Evolutionary conservation across 257 asterid genomes (phyloP).

Genomic region (Scutellaria barbata): DNA sequence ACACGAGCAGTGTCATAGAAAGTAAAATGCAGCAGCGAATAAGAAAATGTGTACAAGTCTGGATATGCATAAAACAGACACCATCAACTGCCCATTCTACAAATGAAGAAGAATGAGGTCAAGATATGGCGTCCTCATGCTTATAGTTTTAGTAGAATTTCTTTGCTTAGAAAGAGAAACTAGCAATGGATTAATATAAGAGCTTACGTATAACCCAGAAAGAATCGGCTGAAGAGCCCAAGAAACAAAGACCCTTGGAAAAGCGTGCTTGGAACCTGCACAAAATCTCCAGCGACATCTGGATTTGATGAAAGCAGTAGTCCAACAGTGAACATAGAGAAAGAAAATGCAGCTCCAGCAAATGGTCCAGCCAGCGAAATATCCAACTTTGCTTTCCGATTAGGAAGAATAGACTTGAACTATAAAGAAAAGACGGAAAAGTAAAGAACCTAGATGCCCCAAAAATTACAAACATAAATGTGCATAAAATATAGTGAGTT

Average conservation of each 20-base stretch:
- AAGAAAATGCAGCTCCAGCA: conserved; percentile 85
- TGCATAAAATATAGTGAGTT: not conserved
- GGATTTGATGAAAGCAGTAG: conserved; percentile 85
- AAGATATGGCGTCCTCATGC: not conserved
- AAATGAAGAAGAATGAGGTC: not conserved
- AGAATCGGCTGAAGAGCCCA: conserved; percentile 85
- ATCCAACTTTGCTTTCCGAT: conserved; percentile 87
- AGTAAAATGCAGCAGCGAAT: conserved; percentile 1
- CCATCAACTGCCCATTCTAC: not conserved
- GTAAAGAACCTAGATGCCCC: conserved; percentile 3
- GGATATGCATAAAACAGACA: not conserved
- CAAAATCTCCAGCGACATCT: conserved; percentile 69
- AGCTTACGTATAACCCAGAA: conserved; percentile 85
- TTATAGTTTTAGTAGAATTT: conserved; percentile 4
- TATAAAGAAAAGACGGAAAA: conserved; percentile 46
- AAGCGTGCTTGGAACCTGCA: conserved; percentile 95
- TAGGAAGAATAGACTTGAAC: conserved; percentile 98
- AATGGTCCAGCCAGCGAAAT: conserved; percentile 89
- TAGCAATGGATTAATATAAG: conserved; percentile 12
- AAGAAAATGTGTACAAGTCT: not conserved
- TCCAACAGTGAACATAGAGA: conserved; percentile 85
- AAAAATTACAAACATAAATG: conserved; percentile 3
- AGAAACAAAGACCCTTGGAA: conserved; percentile 98
- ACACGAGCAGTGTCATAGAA: conserved; percentile 25
- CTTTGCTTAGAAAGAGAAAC: conserved; percentile 19